Percentiles rank a stretch among this genome's conserved stretches.
phyloP scores from a whole-genome alignment of 2,329 filamentous ascomycete species.

The Colletotrichum sansevieriae region DNA sequence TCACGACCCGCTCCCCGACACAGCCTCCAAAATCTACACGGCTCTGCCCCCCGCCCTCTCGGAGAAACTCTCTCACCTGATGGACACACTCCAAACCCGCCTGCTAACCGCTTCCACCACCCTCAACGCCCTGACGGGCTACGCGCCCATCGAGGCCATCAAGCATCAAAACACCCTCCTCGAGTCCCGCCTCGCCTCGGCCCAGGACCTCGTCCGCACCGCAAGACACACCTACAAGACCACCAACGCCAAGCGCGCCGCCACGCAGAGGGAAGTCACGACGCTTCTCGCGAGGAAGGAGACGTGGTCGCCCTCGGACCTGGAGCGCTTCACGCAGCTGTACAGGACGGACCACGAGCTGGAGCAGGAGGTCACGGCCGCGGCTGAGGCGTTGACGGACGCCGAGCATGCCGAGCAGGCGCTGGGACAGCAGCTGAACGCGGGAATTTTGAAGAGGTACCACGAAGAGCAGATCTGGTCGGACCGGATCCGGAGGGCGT shows the following conservation, averaged over 20 bases:
- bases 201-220: constrained; percentile 75
- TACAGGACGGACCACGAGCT: constrained; percentile 95
- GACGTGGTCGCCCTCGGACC: constrained; percentile 86
- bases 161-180: constrained; percentile 81
- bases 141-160: constrained; percentile 88
- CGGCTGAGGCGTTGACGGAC: constrained; percentile 78
- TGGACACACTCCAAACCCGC: constrained; percentile 91
- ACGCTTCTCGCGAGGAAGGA: constrained; percentile 94
- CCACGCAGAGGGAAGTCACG: constrained; percentile 95
- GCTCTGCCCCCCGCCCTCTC: constrained; percentile 57
- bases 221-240: constrained; percentile 83
- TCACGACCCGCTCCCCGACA: constrained; percentile 30
- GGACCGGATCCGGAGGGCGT: constrained; percentile 95
- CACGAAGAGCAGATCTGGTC: constrained; percentile 99
- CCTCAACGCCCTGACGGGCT: constrained; percentile 94
- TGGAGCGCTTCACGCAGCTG: constrained; percentile 93
- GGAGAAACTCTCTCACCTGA: constrained; percentile 74
- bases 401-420: constrained; percentile 87
- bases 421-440: constrained; percentile 79
- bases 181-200: constrained; percentile 68
- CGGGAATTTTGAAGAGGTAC: constrained; percentile 89
- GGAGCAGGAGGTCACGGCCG: constrained; percentile 82
- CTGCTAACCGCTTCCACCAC: constrained; percentile 87
- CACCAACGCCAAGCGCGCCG: constrained; percentile 86
- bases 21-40: constrained; percentile 36